A percentile compares a stretch with the other conserved stretches of the same genome.
Evolutionary conservation across 2,329 filamentous ascomycete species (phyloP).

Genomic region (Pseudovirgaria hyperparasitica): DNA sequence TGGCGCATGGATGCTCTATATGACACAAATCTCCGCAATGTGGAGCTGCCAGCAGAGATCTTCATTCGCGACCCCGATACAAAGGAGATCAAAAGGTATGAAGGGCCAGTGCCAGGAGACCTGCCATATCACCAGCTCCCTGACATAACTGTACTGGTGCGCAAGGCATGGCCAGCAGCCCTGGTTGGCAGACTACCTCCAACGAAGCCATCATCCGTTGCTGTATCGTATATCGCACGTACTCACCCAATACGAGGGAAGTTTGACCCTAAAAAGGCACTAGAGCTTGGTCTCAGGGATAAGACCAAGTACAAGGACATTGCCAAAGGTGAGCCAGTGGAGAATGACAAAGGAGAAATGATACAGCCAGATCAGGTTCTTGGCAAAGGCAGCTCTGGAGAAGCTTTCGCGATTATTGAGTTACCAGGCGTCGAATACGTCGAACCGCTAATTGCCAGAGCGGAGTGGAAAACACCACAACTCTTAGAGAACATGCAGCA

Average conservation of each 20-base stretch:
- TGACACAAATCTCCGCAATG: slow-evolving; percentile 52
- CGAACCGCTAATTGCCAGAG: slow-evolving; percentile 51
- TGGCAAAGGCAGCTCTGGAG: slow-evolving; percentile 51
- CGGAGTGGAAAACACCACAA: slow-evolving; percentile 63
- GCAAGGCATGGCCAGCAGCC: slow-evolving; percentile 68
- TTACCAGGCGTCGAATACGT: slow-evolving; percentile 61
- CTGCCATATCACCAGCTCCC: slow-evolving; percentile 40
- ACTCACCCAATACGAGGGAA: slow-evolving; percentile 65
- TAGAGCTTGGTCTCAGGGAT: slow-evolving; percentile 48
- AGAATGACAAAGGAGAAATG: slow-evolving; percentile 48
- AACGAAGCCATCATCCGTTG: slow-evolving; percentile 51
- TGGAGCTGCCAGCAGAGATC: slow-evolving; percentile 54
- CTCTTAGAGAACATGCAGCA: slow-evolving; percentile 50
- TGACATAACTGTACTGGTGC: slow-evolving; percentile 58
- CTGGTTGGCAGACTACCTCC: slow-evolving; percentile 52
- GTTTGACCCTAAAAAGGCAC: slow-evolving; percentile 57
- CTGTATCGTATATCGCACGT: slow-evolving; percentile 79
- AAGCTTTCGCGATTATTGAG: slow-evolving; percentile 69
- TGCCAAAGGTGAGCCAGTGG: slow-evolving; percentile 49
- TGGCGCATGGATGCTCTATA: slow-evolving; percentile 62
- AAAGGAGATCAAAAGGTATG: slow-evolving; percentile 55
- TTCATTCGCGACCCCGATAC: slow-evolving; percentile 52
- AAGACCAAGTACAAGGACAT: slow-evolving; percentile 49
- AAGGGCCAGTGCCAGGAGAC: slow-evolving; percentile 48
- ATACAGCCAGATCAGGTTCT: slow-evolving; percentile 85